These are phyloP conservation scores for Eucalyptus caleyi DNA, from an alignment of 345 rosid genomes.

Conservation along the genomic window DNA sequence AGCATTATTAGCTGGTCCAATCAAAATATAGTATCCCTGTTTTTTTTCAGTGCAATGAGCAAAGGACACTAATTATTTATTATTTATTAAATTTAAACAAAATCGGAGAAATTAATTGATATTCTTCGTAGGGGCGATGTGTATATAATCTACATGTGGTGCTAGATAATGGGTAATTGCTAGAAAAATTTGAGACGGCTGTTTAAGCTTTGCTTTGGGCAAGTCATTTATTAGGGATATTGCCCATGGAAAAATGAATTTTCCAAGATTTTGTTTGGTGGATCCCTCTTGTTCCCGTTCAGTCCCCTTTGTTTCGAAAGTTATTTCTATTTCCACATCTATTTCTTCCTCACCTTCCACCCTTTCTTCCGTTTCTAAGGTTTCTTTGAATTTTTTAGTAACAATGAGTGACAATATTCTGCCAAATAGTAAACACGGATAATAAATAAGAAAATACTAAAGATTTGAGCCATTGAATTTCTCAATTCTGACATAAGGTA, in stretches of 20 bases:
- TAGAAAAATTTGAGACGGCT: neutral
- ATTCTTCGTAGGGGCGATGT: neutral
- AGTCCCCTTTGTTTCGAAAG: no score
- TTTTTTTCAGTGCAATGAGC: neutral
- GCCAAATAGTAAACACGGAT: no score
- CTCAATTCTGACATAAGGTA: no score
- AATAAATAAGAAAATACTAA: no score
- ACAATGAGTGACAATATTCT: no score
- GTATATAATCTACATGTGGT: fast-evolving
- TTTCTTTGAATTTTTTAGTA: no score
- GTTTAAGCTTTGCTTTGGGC: neutral
- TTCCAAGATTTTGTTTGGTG: neutral
- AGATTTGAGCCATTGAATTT: no score
- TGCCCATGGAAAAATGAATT: neutral
- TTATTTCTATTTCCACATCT: no score
- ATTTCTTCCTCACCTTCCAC: no score
- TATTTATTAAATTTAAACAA: neutral
- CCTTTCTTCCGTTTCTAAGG: no score
- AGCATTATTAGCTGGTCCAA: neutral
- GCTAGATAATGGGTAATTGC: neutral
- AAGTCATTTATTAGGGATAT: neutral
- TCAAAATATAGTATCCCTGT: neutral
- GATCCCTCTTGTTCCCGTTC: no score
- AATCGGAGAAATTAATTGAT: neutral
- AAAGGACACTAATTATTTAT: neutral